phyloP scores from a whole-genome alignment of 768 basidiomycete species.

The Tylopilus rubrobrunneus region DNA sequence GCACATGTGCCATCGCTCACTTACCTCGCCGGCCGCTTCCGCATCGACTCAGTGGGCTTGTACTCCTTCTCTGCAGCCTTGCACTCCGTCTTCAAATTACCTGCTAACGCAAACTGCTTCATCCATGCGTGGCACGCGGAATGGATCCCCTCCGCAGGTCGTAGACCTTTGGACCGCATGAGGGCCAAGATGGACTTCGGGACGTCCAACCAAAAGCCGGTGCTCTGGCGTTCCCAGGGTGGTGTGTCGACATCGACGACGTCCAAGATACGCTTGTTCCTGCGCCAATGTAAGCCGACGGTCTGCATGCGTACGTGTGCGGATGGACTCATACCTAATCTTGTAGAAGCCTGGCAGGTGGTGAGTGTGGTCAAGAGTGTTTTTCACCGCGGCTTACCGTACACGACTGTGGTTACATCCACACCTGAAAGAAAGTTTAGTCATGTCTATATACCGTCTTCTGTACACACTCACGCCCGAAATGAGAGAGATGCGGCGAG shows the following conservation, averaged over 20 bases:
- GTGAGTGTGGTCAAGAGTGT: background rate
- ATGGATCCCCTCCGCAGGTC: slow-evolving; percentile 79
- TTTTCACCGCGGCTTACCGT: slow-evolving; percentile 45
- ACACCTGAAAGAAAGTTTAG: slow-evolving; percentile 41
- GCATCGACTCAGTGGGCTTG: slow-evolving; percentile 42
- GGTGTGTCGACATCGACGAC: slow-evolving; percentile 74
- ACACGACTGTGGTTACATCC: slow-evolving; percentile 65
- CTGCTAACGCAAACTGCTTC: slow-evolving; percentile 66
- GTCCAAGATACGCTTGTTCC: slow-evolving; percentile 66
- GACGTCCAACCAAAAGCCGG: slow-evolving; percentile 79
- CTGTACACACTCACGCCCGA: slow-evolving; percentile 55
- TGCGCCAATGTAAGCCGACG: slow-evolving; percentile 22
- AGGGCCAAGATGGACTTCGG: slow-evolving; percentile 49
- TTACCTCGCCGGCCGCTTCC: slow-evolving; percentile 60
- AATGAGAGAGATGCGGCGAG: slow-evolving; percentile 57
- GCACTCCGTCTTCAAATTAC: slow-evolving; percentile 79
- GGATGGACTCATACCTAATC: slow-evolving; percentile 44
- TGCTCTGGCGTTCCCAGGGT: slow-evolving; percentile 69
- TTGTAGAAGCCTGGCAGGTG: slow-evolving; percentile 70
- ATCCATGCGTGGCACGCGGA: slow-evolving; percentile 81
- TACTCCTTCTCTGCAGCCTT: slow-evolving; percentile 76
- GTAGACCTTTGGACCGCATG: slow-evolving; percentile 52
- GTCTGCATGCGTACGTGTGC: background rate
- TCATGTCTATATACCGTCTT: background rate
- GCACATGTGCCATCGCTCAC: background rate